Base-by-base conservation (phyloP, 768 basidiomycete genomes). In the Leccinum olivaceopallidum region DNA sequence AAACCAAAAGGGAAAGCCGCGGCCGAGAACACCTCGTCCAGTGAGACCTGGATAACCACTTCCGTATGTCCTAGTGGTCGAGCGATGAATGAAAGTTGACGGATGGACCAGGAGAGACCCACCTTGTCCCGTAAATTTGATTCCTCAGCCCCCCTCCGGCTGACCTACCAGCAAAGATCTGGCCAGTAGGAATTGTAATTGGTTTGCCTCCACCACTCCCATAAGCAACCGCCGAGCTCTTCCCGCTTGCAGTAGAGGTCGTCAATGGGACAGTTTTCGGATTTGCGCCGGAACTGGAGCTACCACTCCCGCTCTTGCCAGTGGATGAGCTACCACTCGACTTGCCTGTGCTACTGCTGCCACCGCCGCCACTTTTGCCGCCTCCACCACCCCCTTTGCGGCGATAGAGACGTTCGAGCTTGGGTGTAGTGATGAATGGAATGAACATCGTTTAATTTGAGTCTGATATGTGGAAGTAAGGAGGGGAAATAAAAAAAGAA, bases 1-100 rank as follows among this genome's bases (percentile, higher is more conserved):
- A 73, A 80, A 89, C 62, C 78, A 78, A 68, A 85, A 89, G 1
- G 88, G 88, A 67, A 89, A 88, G 3, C 77, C 78, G 0, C 79
- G 78, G 0, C 80, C 79, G 0, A 63, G 49, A 18, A 85, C 83
- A 14, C 85, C 84, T 4, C 77, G 76, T 7, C 76, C 75, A 4
- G 66, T 3, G 5, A 77, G 26, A 2, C 83, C 82, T 37, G 86
- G 86, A 65, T 88, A 88, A 3, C 87, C 87, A 62, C 85, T 87
- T 6, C 86, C 87, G 61, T 87, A 88, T 4, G 67, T 60, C 32
- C 85, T 87, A 57, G 39, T 4, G 39, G 39, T 42, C 18, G 18
- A 42, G 39, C 9, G 39, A 42, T 42, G 18, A 42, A 42, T n/a
- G 8, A n/a, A 42, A 42, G 4, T 1, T 18, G 14, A 3, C 7